phyloP scores from a whole-genome alignment of 1,284 basidiomycete genomes.

The Leccinum pachyderme region DNA sequence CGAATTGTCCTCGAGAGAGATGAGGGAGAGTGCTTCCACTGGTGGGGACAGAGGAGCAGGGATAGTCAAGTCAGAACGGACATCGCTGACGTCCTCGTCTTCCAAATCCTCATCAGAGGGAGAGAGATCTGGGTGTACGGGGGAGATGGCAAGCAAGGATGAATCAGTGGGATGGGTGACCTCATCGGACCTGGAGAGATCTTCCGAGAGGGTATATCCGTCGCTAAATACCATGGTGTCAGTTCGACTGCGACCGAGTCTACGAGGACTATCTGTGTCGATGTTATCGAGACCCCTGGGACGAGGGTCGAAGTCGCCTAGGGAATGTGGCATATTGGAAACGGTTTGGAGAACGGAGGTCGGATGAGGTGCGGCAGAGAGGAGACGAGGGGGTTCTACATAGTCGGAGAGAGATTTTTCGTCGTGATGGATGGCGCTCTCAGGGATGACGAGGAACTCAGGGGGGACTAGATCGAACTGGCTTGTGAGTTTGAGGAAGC shows the following conservation, averaged over 20 bases:
- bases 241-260: slow-evolving; percentile 59
- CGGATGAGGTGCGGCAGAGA: slow-evolving; percentile 45
- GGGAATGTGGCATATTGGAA: slow-evolving; percentile 16
- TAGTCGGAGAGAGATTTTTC: slow-evolving; percentile 33
- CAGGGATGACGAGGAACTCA: slow-evolving; percentile 81
- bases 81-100: slow-evolving; percentile 28
- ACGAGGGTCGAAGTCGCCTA: slow-evolving; percentile 1
- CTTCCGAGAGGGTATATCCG: slow-evolving; percentile 41
- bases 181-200: slow-evolving; percentile 37
- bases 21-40: slow-evolving; percentile 27
- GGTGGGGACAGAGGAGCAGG: slow-evolving; percentile 29
- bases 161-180: neutral
- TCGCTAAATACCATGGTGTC: slow-evolving; percentile 79
- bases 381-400: slow-evolving; percentile 47
- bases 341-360: slow-evolving; percentile 18
- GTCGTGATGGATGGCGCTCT: slow-evolving; percentile 33
- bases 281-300: slow-evolving; percentile 29
- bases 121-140: slow-evolving; percentile 5
- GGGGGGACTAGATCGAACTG: slow-evolving; percentile 80
- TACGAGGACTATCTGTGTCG: slow-evolving; percentile 48
- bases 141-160: slow-evolving; percentile 15
- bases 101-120: slow-evolving; percentile 24
- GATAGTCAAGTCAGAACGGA: slow-evolving; percentile 20
- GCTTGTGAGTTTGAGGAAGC: slow-evolving; percentile 82
- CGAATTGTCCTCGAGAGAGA: slow-evolving; percentile 27